These are phyloP conservation scores for Cordyceps militaris DNA, from an alignment of 2,329 filamentous ascomycete species.

Conservation along the genomic window DNA sequence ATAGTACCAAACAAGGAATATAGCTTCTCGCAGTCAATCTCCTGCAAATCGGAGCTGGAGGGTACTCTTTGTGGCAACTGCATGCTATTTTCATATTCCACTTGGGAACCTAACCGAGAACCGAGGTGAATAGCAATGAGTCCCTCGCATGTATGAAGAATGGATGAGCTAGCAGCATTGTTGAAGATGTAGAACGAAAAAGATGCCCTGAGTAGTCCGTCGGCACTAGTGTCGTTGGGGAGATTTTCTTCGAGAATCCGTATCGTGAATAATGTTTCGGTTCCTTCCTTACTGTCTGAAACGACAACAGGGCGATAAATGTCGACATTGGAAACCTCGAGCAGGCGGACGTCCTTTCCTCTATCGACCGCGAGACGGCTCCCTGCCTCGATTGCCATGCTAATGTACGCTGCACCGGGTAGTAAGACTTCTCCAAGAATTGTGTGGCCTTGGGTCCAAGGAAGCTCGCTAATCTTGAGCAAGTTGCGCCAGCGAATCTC, in stretches of 20 bases:
- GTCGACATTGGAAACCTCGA: conserved; percentile 7
- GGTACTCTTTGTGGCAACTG: neutral
- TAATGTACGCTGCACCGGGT: conserved; percentile 36
- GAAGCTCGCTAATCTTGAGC: conserved; percentile 37
- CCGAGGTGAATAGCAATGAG: neutral
- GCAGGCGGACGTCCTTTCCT: conserved; percentile 1
- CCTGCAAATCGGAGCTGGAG: neutral
- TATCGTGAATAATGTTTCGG: neutral
- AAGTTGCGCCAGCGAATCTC: conserved; percentile 40
- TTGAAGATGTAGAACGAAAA: neutral
- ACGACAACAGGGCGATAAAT: neutral
- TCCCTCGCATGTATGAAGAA: neutral
- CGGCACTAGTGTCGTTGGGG: neutral
- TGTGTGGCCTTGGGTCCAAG: conserved; percentile 50
- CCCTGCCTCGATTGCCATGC: conserved; percentile 36
- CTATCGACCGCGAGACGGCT: conserved; percentile 10
- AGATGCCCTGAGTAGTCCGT: neutral
- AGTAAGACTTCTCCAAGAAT: conserved; percentile 44
- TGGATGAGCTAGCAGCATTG: neutral
- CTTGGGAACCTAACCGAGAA: neutral
- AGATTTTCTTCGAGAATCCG: neutral
- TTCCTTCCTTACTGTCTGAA: neutral
- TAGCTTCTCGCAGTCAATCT: conserved; percentile 2
- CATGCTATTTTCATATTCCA: neutral
- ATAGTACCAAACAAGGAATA: conserved; percentile 1